phyloP scores from a whole-genome alignment of 2,329 filamentous ascomycete genomes.

The Colletotrichum falcatum region DNA sequence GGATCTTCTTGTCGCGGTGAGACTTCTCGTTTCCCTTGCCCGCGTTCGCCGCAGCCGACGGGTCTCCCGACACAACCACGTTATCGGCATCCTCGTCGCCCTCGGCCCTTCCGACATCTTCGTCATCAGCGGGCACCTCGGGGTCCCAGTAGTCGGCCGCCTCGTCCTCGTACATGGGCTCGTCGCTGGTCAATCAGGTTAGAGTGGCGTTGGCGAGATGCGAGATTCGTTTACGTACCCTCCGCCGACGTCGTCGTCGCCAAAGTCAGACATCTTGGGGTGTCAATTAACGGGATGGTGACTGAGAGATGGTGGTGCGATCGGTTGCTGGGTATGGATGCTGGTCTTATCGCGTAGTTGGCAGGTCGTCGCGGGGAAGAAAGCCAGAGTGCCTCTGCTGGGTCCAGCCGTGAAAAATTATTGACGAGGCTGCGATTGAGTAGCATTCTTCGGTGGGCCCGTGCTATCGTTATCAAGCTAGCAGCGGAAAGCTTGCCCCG shows the following conservation, averaged over 20 bases:
- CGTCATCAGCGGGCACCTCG: constrained; percentile 63
- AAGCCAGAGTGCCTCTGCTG: constrained; percentile 15
- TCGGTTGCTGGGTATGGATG: background rate
- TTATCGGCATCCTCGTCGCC: constrained; percentile 68
- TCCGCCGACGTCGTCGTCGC: constrained; percentile 63
- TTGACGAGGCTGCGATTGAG: constrained; percentile 41
- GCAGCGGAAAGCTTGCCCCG: constrained; percentile 32
- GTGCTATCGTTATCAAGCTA: constrained; percentile 30
- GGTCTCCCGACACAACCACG: constrained; percentile 71
- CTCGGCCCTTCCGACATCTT: constrained; percentile 66
- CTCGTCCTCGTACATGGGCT: constrained; percentile 77
- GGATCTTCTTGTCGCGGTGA: constrained; percentile 86
- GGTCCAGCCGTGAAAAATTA: constrained; percentile 42
- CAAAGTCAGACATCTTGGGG: constrained; percentile 77
- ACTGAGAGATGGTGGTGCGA: background rate
- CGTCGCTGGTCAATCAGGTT: constrained; percentile 62
- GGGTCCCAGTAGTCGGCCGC: constrained; percentile 65
- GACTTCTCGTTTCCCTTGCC: constrained; percentile 66
- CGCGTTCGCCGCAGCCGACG: constrained; percentile 68
- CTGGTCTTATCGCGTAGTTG: constrained; percentile 13
- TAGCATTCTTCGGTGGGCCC: constrained; percentile 13
- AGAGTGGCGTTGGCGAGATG: constrained; percentile 22
- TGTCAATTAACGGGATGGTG: background rate
- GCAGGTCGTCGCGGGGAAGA: constrained; percentile 28
- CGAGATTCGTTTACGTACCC: constrained; percentile 35